phyloP scores from a whole-genome alignment of 345 rosid species.

The Boechera retrofracta region DNA sequence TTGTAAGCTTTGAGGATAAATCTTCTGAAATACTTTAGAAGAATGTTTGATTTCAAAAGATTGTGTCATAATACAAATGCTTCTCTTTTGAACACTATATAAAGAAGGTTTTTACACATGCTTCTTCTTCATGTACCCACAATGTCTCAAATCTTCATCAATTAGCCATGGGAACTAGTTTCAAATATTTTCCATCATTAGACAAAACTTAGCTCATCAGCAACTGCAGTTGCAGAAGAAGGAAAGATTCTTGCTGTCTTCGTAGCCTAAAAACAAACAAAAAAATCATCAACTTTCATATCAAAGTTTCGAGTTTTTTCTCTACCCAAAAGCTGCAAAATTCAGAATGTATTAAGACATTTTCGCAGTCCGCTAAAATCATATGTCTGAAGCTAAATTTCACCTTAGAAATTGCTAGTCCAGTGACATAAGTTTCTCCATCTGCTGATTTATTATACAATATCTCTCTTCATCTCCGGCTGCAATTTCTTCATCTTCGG shows the following conservation, averaged over 20 bases:
- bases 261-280: conserved; percentile 70
- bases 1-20: too few species aligned
- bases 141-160: too few species aligned
- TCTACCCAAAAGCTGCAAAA: conserved; percentile 8
- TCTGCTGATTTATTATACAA: conserved; percentile 65
- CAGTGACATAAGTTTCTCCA: too few species aligned
- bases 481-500: too few species aligned
- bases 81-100: too few species aligned
- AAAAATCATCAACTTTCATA: background rate
- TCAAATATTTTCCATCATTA: conserved; percentile 19
- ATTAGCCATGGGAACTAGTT: too few species aligned
- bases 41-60: too few species aligned
- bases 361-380: background rate
- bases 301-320: background rate
- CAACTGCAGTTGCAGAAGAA: conserved; percentile 42
- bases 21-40: too few species aligned
- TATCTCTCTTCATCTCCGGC: conserved; percentile 53
- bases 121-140: too few species aligned
- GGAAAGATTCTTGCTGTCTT: conserved; percentile 66
- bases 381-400: conserved; percentile 18
- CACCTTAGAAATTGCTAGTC: conserved; percentile 91
- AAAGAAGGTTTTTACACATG: too few species aligned
- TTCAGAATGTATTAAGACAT: background rate
- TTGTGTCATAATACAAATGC: too few species aligned
- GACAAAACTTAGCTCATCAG: conserved; percentile 81